phyloP scores from a whole-genome alignment of 768 basidiomycete genomes.

The Leccinum longicurvipes region DNA sequence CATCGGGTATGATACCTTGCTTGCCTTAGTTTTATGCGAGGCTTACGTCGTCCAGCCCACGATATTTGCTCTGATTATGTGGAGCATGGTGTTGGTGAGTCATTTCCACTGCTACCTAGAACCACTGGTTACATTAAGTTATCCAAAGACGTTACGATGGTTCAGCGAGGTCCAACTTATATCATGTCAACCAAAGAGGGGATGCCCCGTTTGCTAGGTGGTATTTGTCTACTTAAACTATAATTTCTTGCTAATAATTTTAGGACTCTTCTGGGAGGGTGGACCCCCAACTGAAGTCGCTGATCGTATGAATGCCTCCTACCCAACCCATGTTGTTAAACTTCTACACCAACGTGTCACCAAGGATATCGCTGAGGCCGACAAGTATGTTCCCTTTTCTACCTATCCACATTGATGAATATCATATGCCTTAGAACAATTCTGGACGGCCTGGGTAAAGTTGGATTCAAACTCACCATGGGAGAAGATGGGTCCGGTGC shows the following conservation, averaged over 20 bases:
- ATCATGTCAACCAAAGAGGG: slow-evolving; percentile 46
- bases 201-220: slow-evolving; percentile 25
- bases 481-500: slow-evolving; percentile 55
- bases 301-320: slow-evolving; percentile 50
- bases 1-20: slow-evolving; percentile 43
- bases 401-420: background rate
- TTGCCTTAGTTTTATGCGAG: background rate
- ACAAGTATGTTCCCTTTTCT: slow-evolving; percentile 40
- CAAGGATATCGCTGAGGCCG: slow-evolving; percentile 48
- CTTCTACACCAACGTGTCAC: slow-evolving; percentile 36
- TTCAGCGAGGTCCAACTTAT: slow-evolving; percentile 53
- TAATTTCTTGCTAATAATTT: background rate
- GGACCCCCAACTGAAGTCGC: slow-evolving; percentile 49
- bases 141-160: slow-evolving; percentile 42
- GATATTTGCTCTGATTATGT: slow-evolving; percentile 49
- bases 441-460: slow-evolving; percentile 52
- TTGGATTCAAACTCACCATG: slow-evolving; percentile 53
- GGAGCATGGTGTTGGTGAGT: slow-evolving; percentile 43
- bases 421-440: slow-evolving; percentile 35
- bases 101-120: background rate
- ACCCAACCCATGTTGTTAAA: slow-evolving; percentile 35
- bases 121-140: background rate
- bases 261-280: slow-evolving; percentile 42
- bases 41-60: slow-evolving; percentile 34
- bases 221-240: slow-evolving; percentile 11